phyloP scores from a whole-genome alignment of 2,329 filamentous ascomycete species.

The Cryphonectria japonica region DNA sequence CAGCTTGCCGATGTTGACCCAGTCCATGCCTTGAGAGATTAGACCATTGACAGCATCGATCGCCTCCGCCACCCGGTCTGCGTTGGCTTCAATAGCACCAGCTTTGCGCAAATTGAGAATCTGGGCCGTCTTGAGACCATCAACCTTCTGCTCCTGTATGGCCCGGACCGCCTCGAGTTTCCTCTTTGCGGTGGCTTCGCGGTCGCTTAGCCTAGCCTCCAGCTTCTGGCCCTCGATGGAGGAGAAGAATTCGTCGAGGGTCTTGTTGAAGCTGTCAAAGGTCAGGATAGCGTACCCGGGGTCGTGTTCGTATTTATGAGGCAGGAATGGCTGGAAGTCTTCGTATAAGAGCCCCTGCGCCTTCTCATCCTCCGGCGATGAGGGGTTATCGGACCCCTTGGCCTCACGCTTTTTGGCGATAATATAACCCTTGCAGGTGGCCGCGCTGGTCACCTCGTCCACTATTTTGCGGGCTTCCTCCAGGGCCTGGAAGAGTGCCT shows the following conservation, averaged over 20 bases:
- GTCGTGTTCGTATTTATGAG: conserved; percentile 75
- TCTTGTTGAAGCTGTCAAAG: conserved; percentile 86
- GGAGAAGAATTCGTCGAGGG: conserved; percentile 96
- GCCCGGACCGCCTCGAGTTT: conserved; percentile 83
- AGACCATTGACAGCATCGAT: conserved; percentile 90
- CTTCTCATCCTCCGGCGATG: conserved; percentile 40
- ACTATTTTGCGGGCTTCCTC: conserved; percentile 72
- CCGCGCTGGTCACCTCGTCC: conserved; percentile 67
- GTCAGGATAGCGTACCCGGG: conserved; percentile 69
- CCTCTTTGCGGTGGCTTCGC: conserved; percentile 77
- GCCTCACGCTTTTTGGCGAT: conserved; percentile 67
- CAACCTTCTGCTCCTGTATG: conserved; percentile 84
- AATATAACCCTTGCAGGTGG: conserved; percentile 80
- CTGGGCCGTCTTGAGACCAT: conserved; percentile 80
- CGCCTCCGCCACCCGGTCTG: conserved; percentile 88
- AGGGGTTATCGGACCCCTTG: conserved; percentile 32
- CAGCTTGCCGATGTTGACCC: conserved; percentile 86
- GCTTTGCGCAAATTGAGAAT: conserved; percentile 85
- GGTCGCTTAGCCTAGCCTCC: conserved; percentile 79
- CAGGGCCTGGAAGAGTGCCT: conserved; percentile 69
- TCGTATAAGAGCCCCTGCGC: conserved; percentile 72
- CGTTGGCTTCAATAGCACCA: conserved; percentile 85
- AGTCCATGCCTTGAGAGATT: conserved; percentile 95
- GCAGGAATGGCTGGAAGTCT: conserved; percentile 93
- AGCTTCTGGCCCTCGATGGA: conserved; percentile 93